These are phyloP conservation scores for Betula pendula DNA, from an alignment of 306 rosid genomes.

Conservation along the genomic window DNA sequence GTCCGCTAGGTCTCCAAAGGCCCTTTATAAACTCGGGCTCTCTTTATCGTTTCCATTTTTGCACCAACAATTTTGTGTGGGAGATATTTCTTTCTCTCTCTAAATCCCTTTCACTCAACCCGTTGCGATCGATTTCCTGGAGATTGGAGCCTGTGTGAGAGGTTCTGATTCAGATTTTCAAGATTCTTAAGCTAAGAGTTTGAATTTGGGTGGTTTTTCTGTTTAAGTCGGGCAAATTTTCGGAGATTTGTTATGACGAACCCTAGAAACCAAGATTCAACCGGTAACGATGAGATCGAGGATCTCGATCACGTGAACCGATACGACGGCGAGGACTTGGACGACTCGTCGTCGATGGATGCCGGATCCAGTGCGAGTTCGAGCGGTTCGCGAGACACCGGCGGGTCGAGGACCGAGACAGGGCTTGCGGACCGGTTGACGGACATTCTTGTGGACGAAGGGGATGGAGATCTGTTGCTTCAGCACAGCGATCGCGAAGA, in stretches of 20 bases:
- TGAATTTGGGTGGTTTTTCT: background rate
- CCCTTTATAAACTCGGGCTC: background rate
- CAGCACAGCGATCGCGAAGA: slow-evolving; percentile 72
- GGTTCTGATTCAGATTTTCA: slow-evolving; percentile 12
- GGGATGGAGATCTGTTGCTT: slow-evolving; percentile 84
- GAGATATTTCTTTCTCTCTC: slow-evolving; percentile 17
- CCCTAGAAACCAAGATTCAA: slow-evolving; percentile 46
- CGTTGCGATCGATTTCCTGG: background rate
- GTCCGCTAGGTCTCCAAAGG: slow-evolving; percentile 53
- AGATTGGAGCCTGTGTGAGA: background rate
- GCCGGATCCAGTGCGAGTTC: slow-evolving; percentile 39
- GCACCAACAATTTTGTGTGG: background rate
- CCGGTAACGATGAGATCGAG: slow-evolving; percentile 21
- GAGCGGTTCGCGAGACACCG: slow-evolving; percentile 22
- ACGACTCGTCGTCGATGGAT: slow-evolving; percentile 43
- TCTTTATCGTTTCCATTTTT: background rate
- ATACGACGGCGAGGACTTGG: slow-evolving; percentile 40
- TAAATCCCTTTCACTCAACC: background rate
- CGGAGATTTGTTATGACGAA: slow-evolving; percentile 19
- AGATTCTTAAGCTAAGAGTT: background rate
- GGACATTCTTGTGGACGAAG: slow-evolving; percentile 66
- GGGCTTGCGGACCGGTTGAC: slow-evolving; percentile 76
- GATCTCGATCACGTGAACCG: slow-evolving; percentile 41
- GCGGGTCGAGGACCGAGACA: slow-evolving; percentile 50
- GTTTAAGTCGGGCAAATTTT: background rate